phyloP scores from a whole-genome alignment of 164 flowering plant genomes.

The Berberis thunbergii region DNA sequence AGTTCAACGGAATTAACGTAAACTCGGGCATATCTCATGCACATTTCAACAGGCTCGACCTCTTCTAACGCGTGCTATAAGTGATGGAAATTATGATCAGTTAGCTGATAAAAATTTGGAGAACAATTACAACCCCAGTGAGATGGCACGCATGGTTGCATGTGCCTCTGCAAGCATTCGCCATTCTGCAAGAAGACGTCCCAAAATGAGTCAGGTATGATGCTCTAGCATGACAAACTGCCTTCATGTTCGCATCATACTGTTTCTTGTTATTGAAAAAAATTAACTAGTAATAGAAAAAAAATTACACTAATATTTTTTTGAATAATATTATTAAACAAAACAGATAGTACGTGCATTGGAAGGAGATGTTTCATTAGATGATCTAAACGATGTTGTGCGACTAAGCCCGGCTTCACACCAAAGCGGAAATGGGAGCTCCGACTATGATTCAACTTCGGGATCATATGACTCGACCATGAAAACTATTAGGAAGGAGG shows the following conservation, averaged over 20 bases:
- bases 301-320: no score
- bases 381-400: slow-evolving; percentile 38
- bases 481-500: slow-evolving; percentile 28
- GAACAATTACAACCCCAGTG: slow-evolving; percentile 28
- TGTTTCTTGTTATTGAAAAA: no score
- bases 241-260: no score
- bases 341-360: slow-evolving; percentile 60
- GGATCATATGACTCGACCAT: slow-evolving; percentile 26
- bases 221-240: not conserved
- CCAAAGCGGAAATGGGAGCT: slow-evolving; percentile 19
- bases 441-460: slow-evolving; percentile 26
- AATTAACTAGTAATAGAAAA: no score
- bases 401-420: slow-evolving; percentile 24
- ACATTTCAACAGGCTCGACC: slow-evolving; percentile 48
- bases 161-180: not conserved
- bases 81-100: slow-evolving; percentile 40
- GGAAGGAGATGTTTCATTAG: slow-evolving; percentile 65
- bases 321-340: not conserved
- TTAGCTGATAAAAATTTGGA: slow-evolving; percentile 45
- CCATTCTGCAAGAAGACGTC: not conserved
- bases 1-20: no score
- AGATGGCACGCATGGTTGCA: not conserved
- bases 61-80: slow-evolving; percentile 29
- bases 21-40: not conserved
- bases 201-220: not conserved